Evolutionary conservation across 2,329 filamentous ascomycete species (phyloP), one percentile per base, ranked within the genome.

Genomic region (Monosporascus sp.): DNA sequence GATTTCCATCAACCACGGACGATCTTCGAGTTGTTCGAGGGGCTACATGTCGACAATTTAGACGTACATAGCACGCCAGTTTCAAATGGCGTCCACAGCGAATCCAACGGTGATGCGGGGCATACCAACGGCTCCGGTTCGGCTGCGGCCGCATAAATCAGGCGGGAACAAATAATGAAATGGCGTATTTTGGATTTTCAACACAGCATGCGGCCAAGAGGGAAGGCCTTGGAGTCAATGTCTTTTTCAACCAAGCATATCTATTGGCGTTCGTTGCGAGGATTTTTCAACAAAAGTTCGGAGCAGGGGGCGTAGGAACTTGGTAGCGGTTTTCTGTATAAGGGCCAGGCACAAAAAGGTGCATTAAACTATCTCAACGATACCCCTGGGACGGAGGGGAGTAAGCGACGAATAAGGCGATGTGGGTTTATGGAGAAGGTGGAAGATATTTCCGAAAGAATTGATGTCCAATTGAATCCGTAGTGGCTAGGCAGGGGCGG

Each of bases 11-110:
- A 90, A 62, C 84, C 83, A 51, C 80, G 84, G 50, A 86, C 85
- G 51, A 88, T 99, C 61, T 97, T 96, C 69, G 82, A 88, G 46
- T 77, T 97, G 25, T 94, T 99, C 68, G 82, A 92, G 17, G 90
- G 84, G 24, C 78, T 99, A 3, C 70, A 81, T 55, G 83, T 89
- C n/a, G 73, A 82, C 46, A 81, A 85, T 56, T 73, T 91, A 48
- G 81, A 89, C 57, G 71, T 74, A 53, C 59, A 61, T 47, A 67
- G 60, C 52, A 54, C 61, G 56, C 51, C 61, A 51, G 62, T 68
- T 50, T 61, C 68, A 37, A 65, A 67, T 49, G 54, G 67, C 7
- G 58, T 62, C 46, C 59, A 61, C 48, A 56, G 60, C 53, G 61
- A 62, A 55, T 53, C 58, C 49, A 64, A 63, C 49, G 60, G 61